Evolutionary conservation across 495 filamentous ascomycete genomes (phyloP).

Genomic region (Pyrenula massariospora): DNA sequence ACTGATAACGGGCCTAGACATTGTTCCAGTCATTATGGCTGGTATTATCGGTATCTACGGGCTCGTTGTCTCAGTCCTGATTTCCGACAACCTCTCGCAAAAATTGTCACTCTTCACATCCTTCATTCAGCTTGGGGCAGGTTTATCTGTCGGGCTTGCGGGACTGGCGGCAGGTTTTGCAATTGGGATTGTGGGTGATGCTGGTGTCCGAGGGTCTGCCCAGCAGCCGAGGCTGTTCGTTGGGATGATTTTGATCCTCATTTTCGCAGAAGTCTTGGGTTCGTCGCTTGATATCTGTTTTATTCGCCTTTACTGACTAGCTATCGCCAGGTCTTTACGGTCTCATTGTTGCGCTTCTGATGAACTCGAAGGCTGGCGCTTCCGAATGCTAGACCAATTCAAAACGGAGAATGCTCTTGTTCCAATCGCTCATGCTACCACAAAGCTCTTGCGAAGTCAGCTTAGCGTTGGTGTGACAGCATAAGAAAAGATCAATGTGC

Average conservation of each 20-base stretch:
- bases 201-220: slow-evolving; percentile 95
- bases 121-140: slow-evolving; percentile 96
- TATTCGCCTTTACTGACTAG: not conserved
- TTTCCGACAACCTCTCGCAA: slow-evolving; percentile 85
- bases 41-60: slow-evolving; percentile 99
- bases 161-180: slow-evolving; percentile 97
- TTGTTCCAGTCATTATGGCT: slow-evolving; percentile 99
- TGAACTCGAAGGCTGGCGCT: slow-evolving; percentile 71
- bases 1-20: too few relatives aligned
- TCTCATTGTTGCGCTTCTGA: slow-evolving; percentile 93
- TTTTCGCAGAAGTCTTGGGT: slow-evolving; percentile 99
- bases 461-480: not conserved
- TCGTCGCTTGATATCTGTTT: slow-evolving; percentile 18
- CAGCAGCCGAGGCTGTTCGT: slow-evolving; percentile 97
- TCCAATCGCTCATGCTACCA: not conserved
- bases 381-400: not conserved
- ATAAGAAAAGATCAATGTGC: too few relatives aligned
- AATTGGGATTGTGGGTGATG: slow-evolving; percentile 98
- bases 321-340: slow-evolving; percentile 83
- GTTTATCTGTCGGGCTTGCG: slow-evolving; percentile 89
- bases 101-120: slow-evolving; percentile 76
- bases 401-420: not conserved
- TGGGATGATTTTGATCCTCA: slow-evolving; percentile 99
- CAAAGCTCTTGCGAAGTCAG: not conserved
- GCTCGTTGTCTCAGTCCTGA: slow-evolving; percentile 94